Conservation (phyloP, 1,284 basidiomycete genomes). For the Cutaneotrichosporon curvatum region DNA sequence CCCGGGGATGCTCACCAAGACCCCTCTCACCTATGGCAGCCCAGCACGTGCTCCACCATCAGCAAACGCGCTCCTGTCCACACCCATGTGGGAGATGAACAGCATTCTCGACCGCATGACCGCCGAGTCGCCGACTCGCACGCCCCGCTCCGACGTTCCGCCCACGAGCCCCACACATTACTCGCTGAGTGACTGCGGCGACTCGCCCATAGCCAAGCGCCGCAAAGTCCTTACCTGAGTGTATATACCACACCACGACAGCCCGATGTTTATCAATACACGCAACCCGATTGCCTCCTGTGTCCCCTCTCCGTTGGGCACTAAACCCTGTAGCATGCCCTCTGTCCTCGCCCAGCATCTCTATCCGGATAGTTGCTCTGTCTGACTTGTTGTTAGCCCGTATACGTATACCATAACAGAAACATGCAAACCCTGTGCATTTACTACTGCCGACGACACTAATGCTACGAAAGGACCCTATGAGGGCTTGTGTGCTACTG, state of each 20-base stretch:
- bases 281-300: not conserved
- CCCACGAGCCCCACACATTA: constrained; percentile 37
- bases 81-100: constrained; percentile 40
- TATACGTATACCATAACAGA: too few species aligned
- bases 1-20: constrained; percentile 26
- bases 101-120: constrained; percentile 33
- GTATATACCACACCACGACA: not conserved
- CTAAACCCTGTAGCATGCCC: too few species aligned
- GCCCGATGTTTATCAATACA: not conserved
- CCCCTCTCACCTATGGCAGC: constrained; percentile 26
- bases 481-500: constrained; percentile 11
- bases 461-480: not conserved
- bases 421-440: too few species aligned
- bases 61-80: constrained; percentile 24
- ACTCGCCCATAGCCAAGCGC: constrained; percentile 19
- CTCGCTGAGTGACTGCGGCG: constrained; percentile 16
- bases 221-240: constrained; percentile 10
- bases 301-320: too few species aligned
- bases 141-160: constrained; percentile 26
- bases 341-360: too few species aligned
- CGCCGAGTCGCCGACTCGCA: constrained; percentile 20
- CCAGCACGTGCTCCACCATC: constrained; percentile 23
- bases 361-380: too few species aligned
- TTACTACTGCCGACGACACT: too few species aligned
- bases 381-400: too few species aligned